A percentile compares a stretch with the other conserved stretches of the same genome.
These are phyloP conservation scores for Podila horticola DNA, from an alignment of 192 early-diverging fungal genomes.

Conservation along the genomic window DNA sequence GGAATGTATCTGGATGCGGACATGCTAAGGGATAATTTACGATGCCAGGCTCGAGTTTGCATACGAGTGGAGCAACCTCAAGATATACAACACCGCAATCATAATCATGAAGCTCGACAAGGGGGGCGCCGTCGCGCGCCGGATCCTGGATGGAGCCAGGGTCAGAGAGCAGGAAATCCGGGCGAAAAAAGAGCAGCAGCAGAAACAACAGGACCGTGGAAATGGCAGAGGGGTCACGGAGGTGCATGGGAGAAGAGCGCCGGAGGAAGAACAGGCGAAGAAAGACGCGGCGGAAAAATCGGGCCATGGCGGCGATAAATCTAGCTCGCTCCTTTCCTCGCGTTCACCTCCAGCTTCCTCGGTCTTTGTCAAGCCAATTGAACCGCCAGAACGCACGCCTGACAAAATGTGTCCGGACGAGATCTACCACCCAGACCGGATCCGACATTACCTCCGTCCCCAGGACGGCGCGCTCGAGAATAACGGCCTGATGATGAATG, in stretches of 20 bases:
- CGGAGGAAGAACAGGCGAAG: no score
- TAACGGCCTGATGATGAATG: slow-evolving; percentile 40
- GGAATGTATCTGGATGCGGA: slow-evolving; percentile 53
- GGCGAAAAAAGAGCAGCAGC: not conserved
- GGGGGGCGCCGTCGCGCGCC: slow-evolving; percentile 22
- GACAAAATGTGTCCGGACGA: slow-evolving; percentile 35
- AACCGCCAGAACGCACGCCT: not conserved
- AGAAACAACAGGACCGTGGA: not conserved
- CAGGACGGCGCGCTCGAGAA: slow-evolving; percentile 22
- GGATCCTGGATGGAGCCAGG: slow-evolving; percentile 44
- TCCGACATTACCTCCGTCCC: slow-evolving; percentile 34
- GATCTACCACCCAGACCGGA: slow-evolving; percentile 48
- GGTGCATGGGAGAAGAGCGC: not conserved
- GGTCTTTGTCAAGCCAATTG: no score
- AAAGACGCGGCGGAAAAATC: no score
- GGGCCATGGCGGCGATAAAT: no score
- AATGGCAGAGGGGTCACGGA: not conserved
- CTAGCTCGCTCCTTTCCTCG: no score
- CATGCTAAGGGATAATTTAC: slow-evolving; percentile 46
- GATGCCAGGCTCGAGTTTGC: slow-evolving; percentile 45
- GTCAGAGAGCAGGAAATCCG: slow-evolving; percentile 16
- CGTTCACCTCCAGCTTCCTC: no score
- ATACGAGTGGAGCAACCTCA: slow-evolving; percentile 48
- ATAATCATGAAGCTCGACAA: slow-evolving; percentile 26
- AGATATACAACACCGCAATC: slow-evolving; percentile 46